Conservation (phyloP, 1,139 yeast genomes). For the Taphrina pruni region DNA sequence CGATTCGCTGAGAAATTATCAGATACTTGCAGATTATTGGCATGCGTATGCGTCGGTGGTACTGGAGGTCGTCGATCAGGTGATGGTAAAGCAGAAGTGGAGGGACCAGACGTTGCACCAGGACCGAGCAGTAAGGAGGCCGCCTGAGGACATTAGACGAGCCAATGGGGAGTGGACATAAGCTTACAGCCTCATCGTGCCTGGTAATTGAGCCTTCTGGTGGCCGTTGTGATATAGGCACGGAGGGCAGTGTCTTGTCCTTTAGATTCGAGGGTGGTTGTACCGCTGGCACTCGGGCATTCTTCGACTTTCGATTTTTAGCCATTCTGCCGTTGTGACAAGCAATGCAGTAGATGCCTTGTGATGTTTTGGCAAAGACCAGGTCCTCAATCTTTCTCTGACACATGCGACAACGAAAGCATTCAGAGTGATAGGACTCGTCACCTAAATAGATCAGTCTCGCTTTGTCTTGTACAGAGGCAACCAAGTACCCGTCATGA, state of each 20-base stretch:
- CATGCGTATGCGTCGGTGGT: background rate
- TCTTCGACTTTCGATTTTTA: conserved; percentile 51
- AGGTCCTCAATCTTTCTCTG: conserved; percentile 85
- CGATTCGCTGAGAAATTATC: no score
- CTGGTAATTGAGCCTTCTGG: background rate
- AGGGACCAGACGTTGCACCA: background rate
- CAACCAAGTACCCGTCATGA: conserved; percentile 60
- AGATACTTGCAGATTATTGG: no score
- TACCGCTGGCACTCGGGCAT: conserved; percentile 1
- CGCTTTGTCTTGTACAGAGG: background rate
- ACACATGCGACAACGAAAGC: conserved; percentile 91
- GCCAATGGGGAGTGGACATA: background rate
- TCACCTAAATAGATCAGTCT: conserved; percentile 58
- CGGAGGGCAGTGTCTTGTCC: conserved; percentile 21
- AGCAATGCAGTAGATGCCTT: conserved; percentile 89
- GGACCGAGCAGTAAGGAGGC: background rate
- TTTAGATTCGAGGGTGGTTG: background rate
- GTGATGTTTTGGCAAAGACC: conserved; percentile 89
- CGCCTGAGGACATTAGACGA: conserved; percentile 2
- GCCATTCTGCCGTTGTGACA: conserved; percentile 88
- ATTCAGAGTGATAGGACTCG: conserved; percentile 89
- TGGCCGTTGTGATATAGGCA: conserved; percentile 15
- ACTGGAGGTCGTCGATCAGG: conserved; percentile 14
- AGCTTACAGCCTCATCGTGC: background rate
- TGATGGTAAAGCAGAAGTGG: conserved; percentile 5